Base-by-base conservation (phyloP, 495 filamentous ascomycete species). In the Neurospora intermedia region DNA sequence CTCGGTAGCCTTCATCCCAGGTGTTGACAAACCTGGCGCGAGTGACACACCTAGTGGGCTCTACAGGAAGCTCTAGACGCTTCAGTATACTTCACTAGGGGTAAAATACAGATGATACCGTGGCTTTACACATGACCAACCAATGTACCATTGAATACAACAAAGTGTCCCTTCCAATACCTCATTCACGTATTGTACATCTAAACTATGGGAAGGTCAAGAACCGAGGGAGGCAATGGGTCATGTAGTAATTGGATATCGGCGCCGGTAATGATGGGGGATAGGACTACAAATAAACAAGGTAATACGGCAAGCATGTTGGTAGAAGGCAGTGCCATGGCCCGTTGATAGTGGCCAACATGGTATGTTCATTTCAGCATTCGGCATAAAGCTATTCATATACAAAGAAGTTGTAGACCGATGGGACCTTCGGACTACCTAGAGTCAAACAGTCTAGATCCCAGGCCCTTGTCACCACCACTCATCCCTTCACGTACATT, bases 391-490 rank as follows among this genome's bases (percentile, higher is more conserved):
- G 15, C 15, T 62, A 62, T 62, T 62, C 27, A 62, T 62, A 1
- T 62, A 62, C 54, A 35, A 35, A 35, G 54, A 62, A 62, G 27
- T 62, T 62, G 1, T 18, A 2, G 6, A 62, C 54, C 27, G 6
- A 59, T 11, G 13, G 7, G 6, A 35, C 13, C 15, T 62, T 35
- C 54, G 18, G 2, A 62, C 15, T 16, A 2, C 2, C 54, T 27
- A 62, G 31, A 62, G 3, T 9, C 13, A 27, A 27, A 6, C 13
- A 62, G 27, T 8, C 54, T 4, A 3, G 20, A 9, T 43, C 16
- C 16, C 38, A 18, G 6, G 35, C 6, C 15, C 45, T 43, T 6
- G 48, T 69, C 76, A 42, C 40, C 72, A 76, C 73, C 73, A 71
- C 71, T 72, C 70, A 23, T 71, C 73, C 45, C 15, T 35, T 62